phyloP scores from a whole-genome alignment of 164 flowering plant genomes.

The Vitis amurensis region DNA sequence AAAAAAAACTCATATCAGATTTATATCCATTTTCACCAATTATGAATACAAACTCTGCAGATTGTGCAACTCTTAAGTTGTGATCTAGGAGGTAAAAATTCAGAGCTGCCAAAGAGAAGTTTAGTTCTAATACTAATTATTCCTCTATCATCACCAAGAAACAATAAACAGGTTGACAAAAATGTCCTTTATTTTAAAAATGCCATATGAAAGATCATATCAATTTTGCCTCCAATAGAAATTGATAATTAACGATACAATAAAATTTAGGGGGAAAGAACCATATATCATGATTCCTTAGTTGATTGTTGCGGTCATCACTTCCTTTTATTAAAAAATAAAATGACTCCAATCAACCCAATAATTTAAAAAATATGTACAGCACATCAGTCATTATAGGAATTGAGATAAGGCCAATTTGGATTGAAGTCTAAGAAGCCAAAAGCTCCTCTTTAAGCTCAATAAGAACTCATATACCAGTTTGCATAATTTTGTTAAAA shows the following conservation, averaged over 20 bases:
- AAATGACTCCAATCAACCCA: background rate
- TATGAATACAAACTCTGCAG: background rate
- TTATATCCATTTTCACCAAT: background rate
- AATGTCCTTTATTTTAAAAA: too few relatives aligned
- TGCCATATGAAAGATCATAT: background rate
- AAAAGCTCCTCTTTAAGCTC: too few relatives aligned
- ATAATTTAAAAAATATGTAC: background rate
- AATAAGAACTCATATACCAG: too few relatives aligned
- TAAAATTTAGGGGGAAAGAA: background rate
- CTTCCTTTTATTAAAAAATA: background rate
- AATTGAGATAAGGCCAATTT: background rate
- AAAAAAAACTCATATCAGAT: background rate
- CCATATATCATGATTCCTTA: background rate
- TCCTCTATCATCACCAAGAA: too few relatives aligned
- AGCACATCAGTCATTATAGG: background rate
- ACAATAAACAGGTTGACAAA: too few relatives aligned
- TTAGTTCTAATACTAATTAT: background rate
- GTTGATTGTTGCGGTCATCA: background rate
- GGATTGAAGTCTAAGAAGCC: too few relatives aligned
- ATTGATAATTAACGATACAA: background rate
- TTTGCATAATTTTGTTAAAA: too few relatives aligned
- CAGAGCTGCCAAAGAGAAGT: too few relatives aligned
- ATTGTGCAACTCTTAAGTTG: background rate
- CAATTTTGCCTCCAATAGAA: background rate
- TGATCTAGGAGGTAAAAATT: background rate